Percentiles rank a stretch among this genome's conserved stretches.
These are phyloP conservation scores for Massarina eburnea DNA, from an alignment of 2,329 filamentous ascomycete species.

Conservation along the genomic window DNA sequence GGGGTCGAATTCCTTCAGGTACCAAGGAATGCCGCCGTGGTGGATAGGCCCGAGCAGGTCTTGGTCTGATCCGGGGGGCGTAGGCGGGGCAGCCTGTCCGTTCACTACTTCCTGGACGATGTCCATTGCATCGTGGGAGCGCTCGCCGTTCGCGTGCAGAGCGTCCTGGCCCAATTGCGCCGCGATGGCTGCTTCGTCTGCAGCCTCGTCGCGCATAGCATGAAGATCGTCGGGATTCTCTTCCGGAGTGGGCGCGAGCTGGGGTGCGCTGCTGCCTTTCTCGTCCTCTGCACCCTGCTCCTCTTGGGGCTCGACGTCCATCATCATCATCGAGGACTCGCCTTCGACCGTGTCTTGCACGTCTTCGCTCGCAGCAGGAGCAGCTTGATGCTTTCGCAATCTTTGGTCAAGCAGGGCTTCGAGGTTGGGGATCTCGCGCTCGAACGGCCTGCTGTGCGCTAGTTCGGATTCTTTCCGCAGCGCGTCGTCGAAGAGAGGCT, in stretches of 20 bases:
- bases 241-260: constrained; percentile 40
- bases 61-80: constrained; percentile 62
- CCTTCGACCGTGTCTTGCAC: constrained; percentile 26
- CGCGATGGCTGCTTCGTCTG: constrained; percentile 40
- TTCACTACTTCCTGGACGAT: constrained; percentile 18
- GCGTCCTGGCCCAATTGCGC: constrained; percentile 36
- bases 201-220: constrained; percentile 31
- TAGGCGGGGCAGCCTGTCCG: constrained; percentile 54
- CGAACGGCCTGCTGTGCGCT: constrained; percentile 67
- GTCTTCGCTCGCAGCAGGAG: constrained; percentile 23
- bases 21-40: constrained; percentile 81
- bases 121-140: constrained; percentile 21
- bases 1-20: constrained; percentile 78
- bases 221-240: constrained; percentile 34
- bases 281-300: constrained; percentile 13
- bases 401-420: constrained; percentile 72
- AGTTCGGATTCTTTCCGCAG: constrained; percentile 81
- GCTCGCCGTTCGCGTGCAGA: constrained; percentile 20
- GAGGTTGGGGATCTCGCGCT: constrained; percentile 71
- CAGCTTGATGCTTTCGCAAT: constrained; percentile 54
- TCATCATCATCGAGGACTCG: constrained; percentile 8
- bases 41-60: constrained; percentile 51
- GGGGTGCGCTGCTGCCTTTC: constrained; percentile 24
- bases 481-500: constrained; percentile 75
- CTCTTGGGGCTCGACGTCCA: neutral